Evolutionary conservation across 768 basidiomycete species (phyloP), one percentile per base, ranked within the genome.

Genomic region (Leccinellum rugosiceps): DNA sequence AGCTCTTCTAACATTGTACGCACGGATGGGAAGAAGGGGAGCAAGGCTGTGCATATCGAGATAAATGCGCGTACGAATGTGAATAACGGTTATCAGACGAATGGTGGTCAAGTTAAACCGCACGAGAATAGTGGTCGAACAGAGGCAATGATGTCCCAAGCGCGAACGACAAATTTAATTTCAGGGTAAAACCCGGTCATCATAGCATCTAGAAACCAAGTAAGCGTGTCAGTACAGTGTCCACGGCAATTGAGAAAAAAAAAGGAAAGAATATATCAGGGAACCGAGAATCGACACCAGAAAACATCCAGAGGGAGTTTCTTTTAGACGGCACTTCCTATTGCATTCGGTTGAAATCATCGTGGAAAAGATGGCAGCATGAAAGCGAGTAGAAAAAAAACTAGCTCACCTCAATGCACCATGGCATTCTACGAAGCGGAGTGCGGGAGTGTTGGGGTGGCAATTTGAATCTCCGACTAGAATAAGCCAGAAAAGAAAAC

Each of bases 251-350:
- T 2, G 9, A 43, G 34, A 45, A 31, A 53, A 50, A 26, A 41
- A 6, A 46, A 28, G 41, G 43, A 31, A 31, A 10, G 11, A 3
- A 31, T 11, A 55, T 53, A 35, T 72, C 72, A 74, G 71, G 60
- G 68, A 70, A 72, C 72, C 71, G 72, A 50, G 66, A 59, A 47
- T 72, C 71, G 68, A 72, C 71, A 74, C 32, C 48, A 70, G 65
- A 62, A 58, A 58, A 63, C 63, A 64, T 57, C 67, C 59, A 59
- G 14, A 44, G 38, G 47, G 60, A 3, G 50, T 51, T 58, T 62
- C 68, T 61, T 73, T 72, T 45, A 65, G 71, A 72, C 71, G 71
- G 71, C 71, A 72, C 71, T 72, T 72, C 71, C 71, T 72, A 72
- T 70, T 63, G 70, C 64, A 62, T 68, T 68, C 71, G 71, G 71